These are phyloP conservation scores for Leccinum fuscescens DNA, from an alignment of 1,284 basidiomycete species.

Conservation along the genomic window DNA sequence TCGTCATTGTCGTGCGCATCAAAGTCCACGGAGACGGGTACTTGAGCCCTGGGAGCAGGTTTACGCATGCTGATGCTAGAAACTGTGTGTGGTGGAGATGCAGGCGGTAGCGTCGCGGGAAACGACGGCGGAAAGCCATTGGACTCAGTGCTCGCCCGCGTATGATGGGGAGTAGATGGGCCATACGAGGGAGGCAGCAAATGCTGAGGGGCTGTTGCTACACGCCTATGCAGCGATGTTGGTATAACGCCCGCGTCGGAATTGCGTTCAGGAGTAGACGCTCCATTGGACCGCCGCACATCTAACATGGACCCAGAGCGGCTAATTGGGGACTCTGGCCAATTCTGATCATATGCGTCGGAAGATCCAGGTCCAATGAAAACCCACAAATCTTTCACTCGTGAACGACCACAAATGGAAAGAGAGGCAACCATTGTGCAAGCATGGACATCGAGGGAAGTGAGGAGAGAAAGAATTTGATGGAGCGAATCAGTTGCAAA, in stretches of 20 bases:
- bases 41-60: slow-evolving; percentile 56
- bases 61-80: slow-evolving; percentile 45
- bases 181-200: slow-evolving; percentile 20
- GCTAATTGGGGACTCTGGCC: slow-evolving; percentile 36
- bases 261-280: slow-evolving; percentile 33
- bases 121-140: slow-evolving; percentile 22
- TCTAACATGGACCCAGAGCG: slow-evolving; percentile 35
- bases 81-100: slow-evolving; percentile 25
- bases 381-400: slow-evolving; percentile 76
- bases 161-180: slow-evolving; percentile 19
- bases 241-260: slow-evolving; percentile 26
- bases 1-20: slow-evolving; percentile 39
- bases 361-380: slow-evolving; percentile 57
- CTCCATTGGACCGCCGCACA: slow-evolving; percentile 34
- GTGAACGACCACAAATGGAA: slow-evolving; percentile 63
- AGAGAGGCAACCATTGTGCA: slow-evolving; percentile 69
- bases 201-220: slow-evolving; percentile 33
- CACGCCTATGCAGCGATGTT: slow-evolving; percentile 33
- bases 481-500: slow-evolving; percentile 74
- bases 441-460: slow-evolving; percentile 63
- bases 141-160: slow-evolving; percentile 21
- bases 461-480: slow-evolving; percentile 66
- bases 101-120: slow-evolving; percentile 17
- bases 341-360: slow-evolving; percentile 31
- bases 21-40: slow-evolving; percentile 56